Conservation (phyloP, 2,329 filamentous ascomycete genomes). For the Botrytis sinoallii region DNA sequence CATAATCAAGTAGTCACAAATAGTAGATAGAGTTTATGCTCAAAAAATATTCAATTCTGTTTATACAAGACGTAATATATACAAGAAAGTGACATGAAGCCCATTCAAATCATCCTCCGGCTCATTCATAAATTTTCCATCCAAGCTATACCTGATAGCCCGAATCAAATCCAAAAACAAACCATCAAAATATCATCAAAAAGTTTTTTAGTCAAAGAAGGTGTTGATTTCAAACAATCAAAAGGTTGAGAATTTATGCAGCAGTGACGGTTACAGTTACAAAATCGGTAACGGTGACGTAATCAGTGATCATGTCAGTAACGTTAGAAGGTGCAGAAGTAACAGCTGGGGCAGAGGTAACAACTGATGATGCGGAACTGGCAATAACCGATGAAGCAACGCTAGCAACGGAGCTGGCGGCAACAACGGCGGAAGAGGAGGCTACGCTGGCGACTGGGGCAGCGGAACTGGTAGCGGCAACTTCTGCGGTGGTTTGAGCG, state of each 20-base stretch:
- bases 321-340: neutral
- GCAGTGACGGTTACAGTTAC: conserved; percentile 15
- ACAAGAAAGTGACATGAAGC: conserved; percentile 11
- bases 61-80: conserved; percentile 9
- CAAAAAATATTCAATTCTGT: neutral
- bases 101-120: neutral
- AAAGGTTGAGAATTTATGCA: neutral
- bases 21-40: neutral
- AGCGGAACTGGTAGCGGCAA: neutral
- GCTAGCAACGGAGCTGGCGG: neutral
- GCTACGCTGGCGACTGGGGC: neutral
- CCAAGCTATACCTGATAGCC: neutral
- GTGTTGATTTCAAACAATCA: neutral
- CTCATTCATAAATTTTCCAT: neutral
- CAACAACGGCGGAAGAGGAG: neutral
- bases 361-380: neutral
- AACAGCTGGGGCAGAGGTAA: neutral
- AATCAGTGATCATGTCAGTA: conserved; percentile 1
- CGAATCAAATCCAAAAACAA: neutral
- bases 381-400: neutral
- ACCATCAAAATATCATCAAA: neutral
- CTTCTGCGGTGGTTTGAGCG: neutral
- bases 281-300: neutral
- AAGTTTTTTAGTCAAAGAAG: neutral
- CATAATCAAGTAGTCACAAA: neutral